A percentile compares a stretch with the other conserved stretches of the same genome.
Conservation (phyloP, 1,284 basidiomycete genomes). For the Papiliotrema nemorosa region DNA sequence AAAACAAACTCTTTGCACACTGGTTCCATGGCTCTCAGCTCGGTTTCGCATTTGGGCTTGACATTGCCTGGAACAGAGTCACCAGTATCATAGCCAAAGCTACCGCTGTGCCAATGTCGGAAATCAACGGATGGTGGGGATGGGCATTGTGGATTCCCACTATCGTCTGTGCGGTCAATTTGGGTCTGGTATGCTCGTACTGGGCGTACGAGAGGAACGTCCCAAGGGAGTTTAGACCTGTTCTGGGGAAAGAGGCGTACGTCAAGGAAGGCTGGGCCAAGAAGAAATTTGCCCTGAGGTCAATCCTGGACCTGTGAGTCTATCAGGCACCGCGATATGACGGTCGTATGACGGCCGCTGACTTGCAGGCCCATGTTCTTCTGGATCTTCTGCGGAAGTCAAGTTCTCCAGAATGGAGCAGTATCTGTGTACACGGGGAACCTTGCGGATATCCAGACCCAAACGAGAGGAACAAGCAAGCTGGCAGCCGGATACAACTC, state of each 20-base stretch:
- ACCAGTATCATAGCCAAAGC: slow-evolving; percentile 34
- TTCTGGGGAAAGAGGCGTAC: slow-evolving; percentile 24
- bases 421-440: slow-evolving; percentile 48
- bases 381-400: slow-evolving; percentile 35
- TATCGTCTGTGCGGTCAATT: slow-evolving; percentile 35
- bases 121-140: slow-evolving; percentile 44
- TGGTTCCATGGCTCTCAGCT: slow-evolving; percentile 37
- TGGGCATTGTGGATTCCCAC: slow-evolving; percentile 49
- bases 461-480: slow-evolving; percentile 45
- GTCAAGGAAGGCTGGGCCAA: slow-evolving; percentile 21
- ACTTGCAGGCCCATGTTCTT: slow-evolving; percentile 33
- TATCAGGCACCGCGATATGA: not conserved
- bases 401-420: slow-evolving; percentile 45
- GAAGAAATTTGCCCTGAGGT: slow-evolving; percentile 16
- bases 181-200: slow-evolving; percentile 37
- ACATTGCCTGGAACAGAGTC: slow-evolving; percentile 37
- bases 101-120: slow-evolving; percentile 43
- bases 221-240: slow-evolving; percentile 33
- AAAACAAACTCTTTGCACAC: slow-evolving; percentile 41
- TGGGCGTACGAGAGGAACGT: slow-evolving; percentile 42
- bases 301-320: slow-evolving; percentile 21
- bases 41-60: slow-evolving; percentile 32
- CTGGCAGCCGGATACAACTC: slow-evolving; percentile 50
- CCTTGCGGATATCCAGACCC: slow-evolving; percentile 48
- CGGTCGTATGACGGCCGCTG: slow-evolving; percentile 4